phyloP scores from a whole-genome alignment of 225 moss, liverwort and hornwort species.

The Pseudoscleropodium purum region DNA sequence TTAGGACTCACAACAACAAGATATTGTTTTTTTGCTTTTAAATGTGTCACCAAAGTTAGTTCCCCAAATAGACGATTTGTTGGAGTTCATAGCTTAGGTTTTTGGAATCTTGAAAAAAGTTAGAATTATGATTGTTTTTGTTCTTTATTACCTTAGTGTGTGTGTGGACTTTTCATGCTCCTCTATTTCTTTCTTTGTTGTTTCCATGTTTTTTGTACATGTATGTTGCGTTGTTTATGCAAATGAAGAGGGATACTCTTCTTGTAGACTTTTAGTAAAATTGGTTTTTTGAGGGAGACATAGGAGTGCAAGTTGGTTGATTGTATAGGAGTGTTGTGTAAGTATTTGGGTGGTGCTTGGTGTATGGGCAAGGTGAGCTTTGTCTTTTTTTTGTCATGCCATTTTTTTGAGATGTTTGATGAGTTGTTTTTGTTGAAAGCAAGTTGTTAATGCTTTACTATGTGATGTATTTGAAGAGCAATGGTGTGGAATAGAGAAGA shows the following conservation, averaged over 20 bases:
- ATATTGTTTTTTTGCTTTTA: too few relatives aligned
- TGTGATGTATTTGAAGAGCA: not conserved
- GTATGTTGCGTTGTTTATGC: not conserved
- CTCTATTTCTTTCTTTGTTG: not conserved
- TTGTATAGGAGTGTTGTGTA: conserved; percentile 10
- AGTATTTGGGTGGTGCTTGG: conserved; percentile 8
- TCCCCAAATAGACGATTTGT: rapidly evolving
- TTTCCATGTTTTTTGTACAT: not conserved
- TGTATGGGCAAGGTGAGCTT: conserved; percentile 32
- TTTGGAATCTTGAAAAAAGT: not conserved
- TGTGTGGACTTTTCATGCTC: not conserved
- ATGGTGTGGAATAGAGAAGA: not conserved
- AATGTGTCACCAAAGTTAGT: too few relatives aligned
- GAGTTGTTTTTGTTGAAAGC: not conserved
- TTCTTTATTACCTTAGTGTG: rapidly evolving
- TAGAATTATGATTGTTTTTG: too few relatives aligned
- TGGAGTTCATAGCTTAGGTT: not conserved
- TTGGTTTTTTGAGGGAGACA: not conserved
- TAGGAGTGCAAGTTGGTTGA: conserved; percentile 21
- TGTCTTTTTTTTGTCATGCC: not conserved
- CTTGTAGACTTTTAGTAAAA: not conserved
- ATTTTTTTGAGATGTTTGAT: not conserved
- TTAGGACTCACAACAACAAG: too few relatives aligned
- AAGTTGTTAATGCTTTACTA: not conserved
- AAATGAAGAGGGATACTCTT: not conserved